These are phyloP conservation scores for Stephania cephalantha DNA, from an alignment of 164 flowering plant genomes.

Conservation along the genomic window DNA sequence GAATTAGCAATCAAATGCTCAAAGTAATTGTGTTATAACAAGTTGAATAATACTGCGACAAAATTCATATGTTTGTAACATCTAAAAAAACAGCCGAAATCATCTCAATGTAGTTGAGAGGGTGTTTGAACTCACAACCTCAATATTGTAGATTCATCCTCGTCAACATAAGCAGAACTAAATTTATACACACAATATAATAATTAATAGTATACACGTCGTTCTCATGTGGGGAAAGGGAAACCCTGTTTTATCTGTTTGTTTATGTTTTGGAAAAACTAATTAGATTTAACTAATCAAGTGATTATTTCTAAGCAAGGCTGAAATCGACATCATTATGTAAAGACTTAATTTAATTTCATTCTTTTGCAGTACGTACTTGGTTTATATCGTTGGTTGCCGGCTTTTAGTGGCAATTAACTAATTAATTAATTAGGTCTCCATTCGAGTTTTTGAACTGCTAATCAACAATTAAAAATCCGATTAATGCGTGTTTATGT, in stretches of 20 bases:
- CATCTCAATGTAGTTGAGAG: too few species aligned
- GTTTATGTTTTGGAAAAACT: neutral
- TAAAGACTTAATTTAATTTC: neutral
- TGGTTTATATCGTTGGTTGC: conserved; percentile 7
- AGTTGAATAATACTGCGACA: too few species aligned
- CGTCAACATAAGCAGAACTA: too few species aligned
- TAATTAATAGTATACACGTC: neutral
- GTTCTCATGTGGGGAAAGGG: neutral
- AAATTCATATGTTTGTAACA: too few species aligned
- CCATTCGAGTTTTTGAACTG: neutral
- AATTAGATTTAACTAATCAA: neutral
- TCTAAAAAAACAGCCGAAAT: too few species aligned
- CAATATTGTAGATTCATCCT: too few species aligned
- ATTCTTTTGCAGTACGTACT: neutral
- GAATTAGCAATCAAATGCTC: too few species aligned
- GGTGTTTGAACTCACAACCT: too few species aligned
- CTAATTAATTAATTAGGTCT: too few species aligned
- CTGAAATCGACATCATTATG: too few species aligned
- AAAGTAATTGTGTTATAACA: too few species aligned
- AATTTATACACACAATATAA: too few species aligned
- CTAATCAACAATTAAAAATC: neutral
- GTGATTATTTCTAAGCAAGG: neutral
- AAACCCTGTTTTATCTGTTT: neutral
- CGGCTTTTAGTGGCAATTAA: neutral
- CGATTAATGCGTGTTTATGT: neutral